phyloP scores from a whole-genome alignment of 208 protist species.

The Wallacemonas sp. region DNA sequence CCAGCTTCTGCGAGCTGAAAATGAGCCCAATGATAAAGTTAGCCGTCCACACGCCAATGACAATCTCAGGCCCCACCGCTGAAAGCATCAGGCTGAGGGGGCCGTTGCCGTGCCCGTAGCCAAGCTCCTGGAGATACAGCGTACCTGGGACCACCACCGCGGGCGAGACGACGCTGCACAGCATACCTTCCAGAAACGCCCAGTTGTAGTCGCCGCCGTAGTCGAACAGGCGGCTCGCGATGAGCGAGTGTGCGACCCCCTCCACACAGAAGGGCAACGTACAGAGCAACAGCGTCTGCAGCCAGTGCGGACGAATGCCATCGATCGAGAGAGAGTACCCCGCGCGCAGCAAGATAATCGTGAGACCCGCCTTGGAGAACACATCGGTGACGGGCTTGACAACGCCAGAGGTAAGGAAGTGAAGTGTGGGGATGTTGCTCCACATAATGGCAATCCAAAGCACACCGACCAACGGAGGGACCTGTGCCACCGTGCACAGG shows the following conservation, averaged over 20 bases:
- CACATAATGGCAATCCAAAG: slow-evolving; percentile 81
- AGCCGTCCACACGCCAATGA: slow-evolving; percentile 69
- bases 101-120: slow-evolving; percentile 57
- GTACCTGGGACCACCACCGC: slow-evolving; percentile 73
- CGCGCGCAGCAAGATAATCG: slow-evolving; percentile 69
- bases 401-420: slow-evolving; percentile 66
- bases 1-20: slow-evolving; percentile 55
- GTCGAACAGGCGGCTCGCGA: slow-evolving; percentile 65
- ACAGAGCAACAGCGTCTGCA: slow-evolving; percentile 56
- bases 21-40: slow-evolving; percentile 81
- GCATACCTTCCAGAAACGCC: slow-evolving; percentile 75
- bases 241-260: slow-evolving; percentile 59
- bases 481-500: slow-evolving; percentile 67
- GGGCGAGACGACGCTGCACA: slow-evolving; percentile 74
- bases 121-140: slow-evolving; percentile 69
- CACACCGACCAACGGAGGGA: slow-evolving; percentile 77
- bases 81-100: slow-evolving; percentile 73
- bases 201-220: slow-evolving; percentile 75
- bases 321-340: slow-evolving; percentile 70
- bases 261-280: slow-evolving; percentile 69
- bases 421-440: slow-evolving; percentile 69
- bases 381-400: slow-evolving; percentile 50
- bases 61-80: slow-evolving; percentile 68
- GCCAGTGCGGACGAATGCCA: slow-evolving; percentile 70
- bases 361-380: slow-evolving; percentile 64